Percentiles rank a stretch among this genome's conserved stretches.
These are phyloP conservation scores for Pseudogymnoascus sp. DNA, from an alignment of 2,329 filamentous ascomycete species.

Conservation along the genomic window DNA sequence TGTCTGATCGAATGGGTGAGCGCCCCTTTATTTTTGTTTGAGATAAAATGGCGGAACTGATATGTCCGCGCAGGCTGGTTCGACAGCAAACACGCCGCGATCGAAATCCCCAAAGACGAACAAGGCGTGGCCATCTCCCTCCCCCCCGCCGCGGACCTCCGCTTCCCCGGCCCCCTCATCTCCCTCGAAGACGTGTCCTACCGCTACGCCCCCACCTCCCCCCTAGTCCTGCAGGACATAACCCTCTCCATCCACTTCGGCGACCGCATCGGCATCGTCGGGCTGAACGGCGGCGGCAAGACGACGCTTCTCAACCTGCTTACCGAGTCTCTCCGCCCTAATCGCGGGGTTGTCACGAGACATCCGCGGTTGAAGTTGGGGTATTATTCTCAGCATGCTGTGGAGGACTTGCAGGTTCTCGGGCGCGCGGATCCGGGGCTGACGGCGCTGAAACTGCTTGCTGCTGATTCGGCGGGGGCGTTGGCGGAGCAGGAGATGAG, in stretches of 20 bases:
- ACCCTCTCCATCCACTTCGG: slow-evolving; percentile 64
- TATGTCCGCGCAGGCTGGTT: slow-evolving; percentile 16
- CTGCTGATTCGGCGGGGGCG: slow-evolving; percentile 42
- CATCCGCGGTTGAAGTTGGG: slow-evolving; percentile 65
- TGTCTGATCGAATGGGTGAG: slow-evolving; percentile 37
- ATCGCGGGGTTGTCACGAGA: slow-evolving; percentile 51
- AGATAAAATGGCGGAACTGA: not conserved
- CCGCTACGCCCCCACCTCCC: slow-evolving; percentile 44
- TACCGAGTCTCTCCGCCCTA: slow-evolving; percentile 51
- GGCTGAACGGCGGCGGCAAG: slow-evolving; percentile 76
- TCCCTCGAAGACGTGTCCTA: slow-evolving; percentile 64
- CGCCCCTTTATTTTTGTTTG: not conserved
- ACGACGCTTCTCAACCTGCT: slow-evolving; percentile 69
- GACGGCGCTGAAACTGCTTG: slow-evolving; percentile 59
- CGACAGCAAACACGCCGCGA: slow-evolving; percentile 46
- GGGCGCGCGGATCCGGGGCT: slow-evolving; percentile 42
- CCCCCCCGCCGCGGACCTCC: slow-evolving; percentile 59
- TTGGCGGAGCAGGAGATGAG: slow-evolving; percentile 62
- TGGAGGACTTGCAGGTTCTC: slow-evolving; percentile 57
- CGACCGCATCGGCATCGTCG: slow-evolving; percentile 67
- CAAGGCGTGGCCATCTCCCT: slow-evolving; percentile 50
- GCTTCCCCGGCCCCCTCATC: slow-evolving; percentile 68
- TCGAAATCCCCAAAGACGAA: slow-evolving; percentile 62
- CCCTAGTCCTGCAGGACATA: slow-evolving; percentile 52
- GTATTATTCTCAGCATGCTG: slow-evolving; percentile 75